Conservation (phyloP, 352 stramenopile genomes). For the Pythium myriotylum region DNA sequence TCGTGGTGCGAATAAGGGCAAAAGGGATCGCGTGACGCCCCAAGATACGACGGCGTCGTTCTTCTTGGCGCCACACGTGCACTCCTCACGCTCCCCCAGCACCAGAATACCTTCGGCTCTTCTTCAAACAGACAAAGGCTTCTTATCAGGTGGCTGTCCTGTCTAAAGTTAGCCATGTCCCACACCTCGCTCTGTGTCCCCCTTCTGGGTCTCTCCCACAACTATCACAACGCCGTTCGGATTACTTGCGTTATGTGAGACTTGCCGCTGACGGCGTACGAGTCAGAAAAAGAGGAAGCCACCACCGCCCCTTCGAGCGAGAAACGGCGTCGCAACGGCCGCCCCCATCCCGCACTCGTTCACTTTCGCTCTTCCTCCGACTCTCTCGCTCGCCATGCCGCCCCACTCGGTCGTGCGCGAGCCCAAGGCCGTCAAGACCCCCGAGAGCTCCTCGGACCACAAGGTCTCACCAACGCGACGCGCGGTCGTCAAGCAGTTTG, state of each 20-base stretch:
- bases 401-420: slow-evolving; percentile 16
- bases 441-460: background rate
- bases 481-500: slow-evolving; percentile 60
- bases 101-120: no score
- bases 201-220: background rate
- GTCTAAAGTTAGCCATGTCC: slow-evolving; percentile 32
- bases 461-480: background rate
- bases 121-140: no score
- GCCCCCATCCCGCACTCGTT: no score
- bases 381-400: background rate
- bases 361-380: no score
- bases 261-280: slow-evolving; percentile 10
- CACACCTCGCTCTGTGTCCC: slow-evolving; percentile 18
- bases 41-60: background rate
- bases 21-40: no score
- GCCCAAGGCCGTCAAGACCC: slow-evolving; percentile 6
- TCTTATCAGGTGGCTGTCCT: no score
- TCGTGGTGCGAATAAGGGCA: no score
- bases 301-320: no score
- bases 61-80: no score
- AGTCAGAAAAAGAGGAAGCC: slow-evolving; percentile 10
- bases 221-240: background rate
- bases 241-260: slow-evolving; percentile 12
- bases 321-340: no score
- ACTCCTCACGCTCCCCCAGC: no score